Percentiles rank a stretch among this genome's conserved stretches.
These are phyloP conservation scores for Ceratobasidium sp. DNA, from an alignment of 1,284 basidiomycete genomes.

Conservation along the genomic window DNA sequence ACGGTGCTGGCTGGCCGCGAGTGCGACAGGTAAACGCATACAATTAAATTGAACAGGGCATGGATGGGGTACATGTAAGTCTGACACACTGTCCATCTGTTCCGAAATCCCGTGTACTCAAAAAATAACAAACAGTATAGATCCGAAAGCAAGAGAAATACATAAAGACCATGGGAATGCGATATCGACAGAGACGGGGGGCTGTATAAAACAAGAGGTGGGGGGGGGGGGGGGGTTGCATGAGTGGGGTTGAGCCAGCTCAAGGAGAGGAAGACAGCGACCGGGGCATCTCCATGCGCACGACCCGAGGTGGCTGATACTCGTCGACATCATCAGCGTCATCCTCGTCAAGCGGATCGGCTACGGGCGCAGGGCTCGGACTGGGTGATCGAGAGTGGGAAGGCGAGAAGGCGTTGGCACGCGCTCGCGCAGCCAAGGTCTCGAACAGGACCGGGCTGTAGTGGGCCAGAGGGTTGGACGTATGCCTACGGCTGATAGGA, in stretches of 20 bases:
- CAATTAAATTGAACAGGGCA: slow-evolving; percentile 8
- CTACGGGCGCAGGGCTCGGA: slow-evolving; percentile 6
- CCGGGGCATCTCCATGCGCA: slow-evolving; percentile 35
- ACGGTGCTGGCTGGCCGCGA: background rate
- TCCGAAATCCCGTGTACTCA: slow-evolving; percentile 23
- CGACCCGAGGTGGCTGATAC: slow-evolving; percentile 18
- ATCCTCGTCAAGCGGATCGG: slow-evolving; percentile 20
- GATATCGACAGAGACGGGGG: background rate
- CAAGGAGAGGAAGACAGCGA: background rate
- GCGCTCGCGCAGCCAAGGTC: slow-evolving; percentile 25
- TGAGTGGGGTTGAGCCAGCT: background rate
- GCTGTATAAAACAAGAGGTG: slow-evolving; percentile 7
- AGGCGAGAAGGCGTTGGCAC: slow-evolving; percentile 26
- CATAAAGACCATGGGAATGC: background rate
- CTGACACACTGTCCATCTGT: slow-evolving; percentile 30
- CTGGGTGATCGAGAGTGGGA: slow-evolving; percentile 26
- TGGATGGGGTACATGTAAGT: slow-evolving; percentile 34
- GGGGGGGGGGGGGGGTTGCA: background rate
- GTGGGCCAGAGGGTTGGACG: slow-evolving; percentile 35
- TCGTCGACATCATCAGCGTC: slow-evolving; percentile 19
- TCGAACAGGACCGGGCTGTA: slow-evolving; percentile 36
- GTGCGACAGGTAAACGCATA: slow-evolving; percentile 3
- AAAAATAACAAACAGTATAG: slow-evolving; percentile 31
- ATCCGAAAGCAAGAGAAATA: slow-evolving; percentile 33
- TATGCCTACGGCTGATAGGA: slow-evolving; percentile 29